Evolutionary conservation across 1,284 basidiomycete species (phyloP), one percentile per base, ranked within the genome.

Genomic region (Sporisorium scitamineum): DNA sequence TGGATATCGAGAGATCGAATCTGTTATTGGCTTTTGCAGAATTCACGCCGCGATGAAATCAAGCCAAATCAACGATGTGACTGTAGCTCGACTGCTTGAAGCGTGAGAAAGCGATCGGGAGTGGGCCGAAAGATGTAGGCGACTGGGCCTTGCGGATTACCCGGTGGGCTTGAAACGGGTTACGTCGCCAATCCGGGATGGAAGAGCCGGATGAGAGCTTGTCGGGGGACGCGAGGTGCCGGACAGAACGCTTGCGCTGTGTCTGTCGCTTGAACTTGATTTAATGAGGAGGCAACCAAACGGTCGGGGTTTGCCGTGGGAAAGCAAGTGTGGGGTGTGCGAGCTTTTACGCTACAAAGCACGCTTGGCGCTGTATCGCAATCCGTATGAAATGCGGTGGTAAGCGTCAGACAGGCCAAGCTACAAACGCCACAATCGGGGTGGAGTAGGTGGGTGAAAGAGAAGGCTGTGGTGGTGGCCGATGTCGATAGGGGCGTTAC

Each of bases 321-420:
- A 50, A 50, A 29, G 14, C 31, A 31, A 27, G 27, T 27, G n/a
- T 18, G 27, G 20, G 48, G 27, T 31, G 18, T 50, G 48, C 48
- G 48, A 31, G 18, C n/a, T n/a, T 50, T 31, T 31, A 31, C 27
- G 48, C 29, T n/a, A 31, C 27, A 18, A 29, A 31, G 14, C 45
- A 47, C 45, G 18, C 10, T n/a, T 42, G 39, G n/a, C n/a, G 14
- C 39, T 42, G 6, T 16, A 39, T 42, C 39, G n/a, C 39, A 42
- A 48, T 48, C n/a, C 18, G 48, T 20, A 50, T 50, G 48, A 50
- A 50, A 11, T 31, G 27, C 48, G 48, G 48, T 50, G 18, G 47
- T 8, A 18, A n/a, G n/a, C n/a, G n/a, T n/a, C n/a, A n/a, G 29
- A 27, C 27, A 31, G 8, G 18, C 48, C 8, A 31, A 31, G 48